Conservation (phyloP, 2,329 filamentous ascomycete genomes). For the Exophiala calicioides region DNA sequence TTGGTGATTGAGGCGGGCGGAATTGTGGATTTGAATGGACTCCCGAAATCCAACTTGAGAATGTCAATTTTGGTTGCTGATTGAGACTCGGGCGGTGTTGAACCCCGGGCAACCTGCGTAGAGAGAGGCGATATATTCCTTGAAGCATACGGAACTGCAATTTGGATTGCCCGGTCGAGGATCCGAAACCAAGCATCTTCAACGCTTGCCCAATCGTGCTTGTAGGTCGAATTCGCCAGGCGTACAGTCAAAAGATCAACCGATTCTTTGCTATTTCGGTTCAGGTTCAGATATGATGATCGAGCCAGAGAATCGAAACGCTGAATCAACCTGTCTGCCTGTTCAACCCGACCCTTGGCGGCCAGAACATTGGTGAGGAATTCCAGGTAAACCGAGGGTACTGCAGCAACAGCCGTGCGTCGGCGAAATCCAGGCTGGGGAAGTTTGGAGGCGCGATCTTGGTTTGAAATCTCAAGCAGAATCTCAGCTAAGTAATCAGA, state of each 20-base stretch:
- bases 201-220: constrained; percentile 16
- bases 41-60: neutral
- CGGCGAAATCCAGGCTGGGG: constrained; percentile 38
- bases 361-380: constrained; percentile 60
- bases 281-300: constrained; percentile 15
- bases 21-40: constrained; percentile 22
- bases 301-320: constrained; percentile 48
- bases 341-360: constrained; percentile 45
- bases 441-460: constrained; percentile 48
- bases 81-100: neutral
- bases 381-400: constrained; percentile 55
- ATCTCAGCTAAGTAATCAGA: constrained; percentile 42
- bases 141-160: constrained; percentile 4
- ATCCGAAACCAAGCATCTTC: constrained; percentile 23
- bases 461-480: constrained; percentile 40
- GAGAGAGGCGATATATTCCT: neutral
- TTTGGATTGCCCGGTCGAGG: constrained; percentile 15
- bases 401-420: constrained; percentile 42
- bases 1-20: neutral
- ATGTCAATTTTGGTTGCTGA: constrained; percentile 3
- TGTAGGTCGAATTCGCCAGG: constrained; percentile 8
- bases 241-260: constrained; percentile 37
- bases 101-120: neutral
- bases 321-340: constrained; percentile 58
- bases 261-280: constrained; percentile 8